phyloP scores from a whole-genome alignment of 306 rosid species.

The Quercus bicolor region DNA sequence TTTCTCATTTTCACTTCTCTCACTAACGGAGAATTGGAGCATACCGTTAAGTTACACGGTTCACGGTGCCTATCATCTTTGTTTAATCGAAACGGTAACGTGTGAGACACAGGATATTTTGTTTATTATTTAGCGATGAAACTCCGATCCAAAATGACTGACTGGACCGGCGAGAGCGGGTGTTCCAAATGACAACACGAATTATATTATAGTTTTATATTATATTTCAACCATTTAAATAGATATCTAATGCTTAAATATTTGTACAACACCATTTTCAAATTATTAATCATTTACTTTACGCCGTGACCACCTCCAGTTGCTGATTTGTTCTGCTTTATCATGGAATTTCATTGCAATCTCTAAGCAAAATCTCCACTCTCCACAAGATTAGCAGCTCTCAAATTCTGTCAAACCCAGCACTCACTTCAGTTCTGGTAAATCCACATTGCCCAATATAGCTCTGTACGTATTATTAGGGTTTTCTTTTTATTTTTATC shows the following conservation, averaged over 20 bases:
- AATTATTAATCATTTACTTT: too few species aligned
- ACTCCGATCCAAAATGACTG: background rate
- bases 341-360: background rate
- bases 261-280: too few species aligned
- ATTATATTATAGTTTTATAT: background rate
- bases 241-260: background rate
- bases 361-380: background rate
- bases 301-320: background rate
- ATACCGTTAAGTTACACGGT: too few species aligned
- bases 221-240: background rate
- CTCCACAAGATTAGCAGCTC: background rate
- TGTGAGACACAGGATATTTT: too few species aligned
- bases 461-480: background rate
- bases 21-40: too few species aligned
- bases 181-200: background rate
- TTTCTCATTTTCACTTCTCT: too few species aligned
- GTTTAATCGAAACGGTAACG: too few species aligned
- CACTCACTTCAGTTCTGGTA: background rate
- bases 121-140: background rate
- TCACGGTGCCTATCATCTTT: too few species aligned
- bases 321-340: background rate
- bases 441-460: background rate
- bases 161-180: background rate
- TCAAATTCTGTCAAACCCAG: background rate
- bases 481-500: too few species aligned